Evolutionary conservation across 352 stramenopile genomes (phyloP).

Genomic region (Pelagophyceae sp.): DNA sequence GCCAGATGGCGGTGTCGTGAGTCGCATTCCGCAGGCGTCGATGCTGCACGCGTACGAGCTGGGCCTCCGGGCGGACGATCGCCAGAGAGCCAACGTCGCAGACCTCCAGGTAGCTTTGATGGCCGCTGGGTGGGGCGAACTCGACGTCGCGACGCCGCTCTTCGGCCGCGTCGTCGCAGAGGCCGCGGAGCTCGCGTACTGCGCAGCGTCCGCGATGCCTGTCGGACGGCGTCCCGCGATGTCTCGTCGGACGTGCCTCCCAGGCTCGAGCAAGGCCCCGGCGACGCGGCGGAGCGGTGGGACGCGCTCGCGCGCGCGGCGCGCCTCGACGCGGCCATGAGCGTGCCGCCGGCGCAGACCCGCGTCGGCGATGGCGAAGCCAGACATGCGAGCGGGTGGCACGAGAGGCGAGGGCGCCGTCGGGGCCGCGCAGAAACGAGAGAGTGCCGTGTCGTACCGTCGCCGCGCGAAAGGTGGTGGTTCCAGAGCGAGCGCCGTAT

Average conservation of each 20-base stretch:
- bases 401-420: too few species aligned
- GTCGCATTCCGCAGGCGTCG: too few species aligned
- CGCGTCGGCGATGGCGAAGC: too few species aligned
- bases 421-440: too few species aligned
- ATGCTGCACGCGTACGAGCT: neutral
- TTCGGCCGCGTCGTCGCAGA: neutral
- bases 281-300: neutral
- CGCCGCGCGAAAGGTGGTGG: too few species aligned
- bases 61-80: neutral
- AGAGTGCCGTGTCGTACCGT: too few species aligned
- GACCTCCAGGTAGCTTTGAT: constrained; percentile 1
- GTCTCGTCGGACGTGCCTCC: neutral
- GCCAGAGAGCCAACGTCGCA: neutral
- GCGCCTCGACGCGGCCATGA: neutral
- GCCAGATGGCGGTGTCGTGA: too few species aligned
- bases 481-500: too few species aligned
- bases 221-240: neutral
- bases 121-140: neutral
- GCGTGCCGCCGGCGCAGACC: neutral
- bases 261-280: neutral
- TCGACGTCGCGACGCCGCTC: neutral
- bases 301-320: neutral
- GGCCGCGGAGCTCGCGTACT: neutral
- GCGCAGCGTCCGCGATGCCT: neutral
- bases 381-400: too few species aligned